phyloP scores from a whole-genome alignment of 345 rosid species.

The Carallia pectinifolia region DNA sequence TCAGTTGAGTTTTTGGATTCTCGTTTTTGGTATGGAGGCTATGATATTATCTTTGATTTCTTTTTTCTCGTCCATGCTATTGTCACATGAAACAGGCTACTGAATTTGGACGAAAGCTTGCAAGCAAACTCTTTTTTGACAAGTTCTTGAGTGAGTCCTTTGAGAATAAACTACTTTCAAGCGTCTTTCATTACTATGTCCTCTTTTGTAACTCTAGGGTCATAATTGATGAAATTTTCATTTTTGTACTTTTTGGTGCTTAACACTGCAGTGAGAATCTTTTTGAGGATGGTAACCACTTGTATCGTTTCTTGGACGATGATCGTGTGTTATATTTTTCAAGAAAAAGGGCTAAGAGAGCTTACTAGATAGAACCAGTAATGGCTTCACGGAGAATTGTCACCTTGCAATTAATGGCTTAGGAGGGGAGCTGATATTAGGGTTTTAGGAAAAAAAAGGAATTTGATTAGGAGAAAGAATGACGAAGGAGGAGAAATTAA shows the following conservation, averaged over 20 bases:
- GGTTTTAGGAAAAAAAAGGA: too few species aligned
- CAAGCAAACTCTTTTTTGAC: constrained; percentile 63
- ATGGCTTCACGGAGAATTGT: too few species aligned
- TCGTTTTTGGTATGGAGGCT: neutral
- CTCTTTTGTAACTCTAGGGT: neutral
- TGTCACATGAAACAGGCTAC: constrained; percentile 50
- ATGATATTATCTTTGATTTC: neutral
- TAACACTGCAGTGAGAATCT: constrained; percentile 58
- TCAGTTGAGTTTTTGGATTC: constrained; percentile 22
- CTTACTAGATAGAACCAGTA: too few species aligned
- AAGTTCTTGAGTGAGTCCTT: constrained; percentile 66
- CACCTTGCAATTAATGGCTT: too few species aligned
- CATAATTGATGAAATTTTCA: neutral
- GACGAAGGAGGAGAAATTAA: too few species aligned
- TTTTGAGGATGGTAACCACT: constrained; percentile 79
- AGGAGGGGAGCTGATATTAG: too few species aligned
- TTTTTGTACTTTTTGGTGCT: constrained; percentile 12
- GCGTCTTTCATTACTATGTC: constrained; percentile 6
- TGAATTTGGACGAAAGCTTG: constrained; percentile 81
- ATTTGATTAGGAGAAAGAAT: too few species aligned
- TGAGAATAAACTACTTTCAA: constrained; percentile 7
- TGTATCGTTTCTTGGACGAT: constrained; percentile 77
- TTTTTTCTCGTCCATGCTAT: constrained; percentile 1
- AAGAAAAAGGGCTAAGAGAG: too few species aligned
- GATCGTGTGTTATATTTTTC: constrained; percentile 56